Evolutionary conservation across 2,329 filamentous ascomycete genomes (phyloP), one percentile per base, ranked within the genome.

Genomic region (Beauveria sp.): DNA sequence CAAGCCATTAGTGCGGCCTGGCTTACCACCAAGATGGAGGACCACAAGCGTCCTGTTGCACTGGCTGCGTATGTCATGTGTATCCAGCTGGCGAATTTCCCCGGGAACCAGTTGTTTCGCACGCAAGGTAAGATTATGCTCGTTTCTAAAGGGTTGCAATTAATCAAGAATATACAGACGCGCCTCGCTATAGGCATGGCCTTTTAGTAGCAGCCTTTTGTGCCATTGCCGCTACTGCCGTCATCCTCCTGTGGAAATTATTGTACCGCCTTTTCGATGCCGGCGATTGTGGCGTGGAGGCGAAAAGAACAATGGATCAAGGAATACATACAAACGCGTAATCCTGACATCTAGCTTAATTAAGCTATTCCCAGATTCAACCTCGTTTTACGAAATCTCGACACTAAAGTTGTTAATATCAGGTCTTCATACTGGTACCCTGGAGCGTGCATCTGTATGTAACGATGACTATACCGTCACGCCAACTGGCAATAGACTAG

Each of bases 61-160:
- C 47, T 71, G 7, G 70, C 69, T 20, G 69, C 69, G 1, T 71
- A 71, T 60, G 70, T 71, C 0, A 70, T 71, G 69, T 69, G 67
- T 47, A 67, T 71, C 9, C 70, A 71, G 38, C 66, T 71, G 10
- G 69, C 70, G 40, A 71, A 67, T 34, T 70, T 71, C 18, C 68
- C 67, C 1, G 70, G 70, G 0, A 71, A 70, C n/a, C 69, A 71
- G 22, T 45, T 71, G 0, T 71, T 71, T 14, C 65, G 68, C 4
- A 34, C 63, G 1, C 58, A 70, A 65, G 70, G 70, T 69, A 64
- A 12, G 54, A 42, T 10, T 2, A 24, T 14, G 7, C 9, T 34
- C 5, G 30, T 34, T 34, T 14, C 12, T 5, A 14, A 5, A 14
- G 30, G 4, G 12, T 34, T 14, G 30, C 30, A 34, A 34, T 12